Conservation (phyloP, 1,284 basidiomycete species). For the Apiotrichum sp. region DNA sequence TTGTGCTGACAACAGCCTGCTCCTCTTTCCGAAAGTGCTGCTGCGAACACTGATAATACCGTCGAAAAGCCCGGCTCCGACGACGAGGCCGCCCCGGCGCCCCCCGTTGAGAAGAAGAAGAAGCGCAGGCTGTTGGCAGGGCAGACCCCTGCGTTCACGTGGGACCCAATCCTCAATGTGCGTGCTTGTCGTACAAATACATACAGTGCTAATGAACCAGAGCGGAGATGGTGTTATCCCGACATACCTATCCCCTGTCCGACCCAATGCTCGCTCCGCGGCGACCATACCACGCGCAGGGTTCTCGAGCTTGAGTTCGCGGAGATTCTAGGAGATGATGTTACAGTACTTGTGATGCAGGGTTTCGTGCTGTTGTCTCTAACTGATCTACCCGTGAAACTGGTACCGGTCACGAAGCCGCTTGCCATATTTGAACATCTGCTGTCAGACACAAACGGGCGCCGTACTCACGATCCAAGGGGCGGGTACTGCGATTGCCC, state of each 20-base stretch:
- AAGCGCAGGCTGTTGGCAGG: conserved; percentile 31
- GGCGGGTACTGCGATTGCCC: conserved; percentile 45
- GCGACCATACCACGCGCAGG: conserved; percentile 34
- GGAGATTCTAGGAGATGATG: conserved; percentile 2
- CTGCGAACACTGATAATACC: background rate
- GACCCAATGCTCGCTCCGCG: background rate
- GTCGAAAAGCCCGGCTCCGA: background rate
- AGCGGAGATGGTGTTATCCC: conserved; percentile 45
- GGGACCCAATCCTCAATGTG: conserved; percentile 42
- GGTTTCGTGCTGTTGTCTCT: background rate
- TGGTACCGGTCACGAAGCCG: conserved; percentile 40
- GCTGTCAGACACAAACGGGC: background rate
- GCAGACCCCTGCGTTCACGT: conserved; percentile 30
- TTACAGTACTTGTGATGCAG: background rate
- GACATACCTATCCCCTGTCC: conserved; percentile 31
- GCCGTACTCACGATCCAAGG: conserved; percentile 38
- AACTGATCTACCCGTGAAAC: conserved; percentile 21
- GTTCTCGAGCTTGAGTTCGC: conserved; percentile 13
- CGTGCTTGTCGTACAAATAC: conserved; percentile 10
- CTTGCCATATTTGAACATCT: conserved; percentile 46
- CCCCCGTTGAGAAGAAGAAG: conserved; percentile 34
- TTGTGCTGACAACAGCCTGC: background rate
- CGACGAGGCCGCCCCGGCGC: background rate
- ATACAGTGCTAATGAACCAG: conserved; percentile 15
- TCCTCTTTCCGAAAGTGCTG: background rate